These are phyloP conservation scores for Alternaria tenuissima DNA, from an alignment of 2,329 filamentous ascomycete genomes.

Conservation along the genomic window DNA sequence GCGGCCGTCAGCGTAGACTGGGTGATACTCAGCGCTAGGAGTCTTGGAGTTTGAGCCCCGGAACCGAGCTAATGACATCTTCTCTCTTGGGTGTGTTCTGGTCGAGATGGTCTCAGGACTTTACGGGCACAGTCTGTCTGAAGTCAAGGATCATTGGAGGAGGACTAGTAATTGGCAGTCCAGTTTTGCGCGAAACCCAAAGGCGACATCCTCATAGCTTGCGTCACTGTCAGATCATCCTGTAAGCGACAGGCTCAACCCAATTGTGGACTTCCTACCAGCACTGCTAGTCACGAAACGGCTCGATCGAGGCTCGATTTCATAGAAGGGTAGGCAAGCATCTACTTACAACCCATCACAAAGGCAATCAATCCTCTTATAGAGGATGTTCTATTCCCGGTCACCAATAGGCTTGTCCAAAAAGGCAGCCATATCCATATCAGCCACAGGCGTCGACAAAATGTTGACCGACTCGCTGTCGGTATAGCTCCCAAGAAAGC, in stretches of 20 bases:
- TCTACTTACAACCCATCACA: not conserved
- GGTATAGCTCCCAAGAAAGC: not conserved
- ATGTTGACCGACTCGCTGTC: not conserved
- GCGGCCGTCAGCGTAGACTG: not conserved
- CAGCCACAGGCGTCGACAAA: not conserved
- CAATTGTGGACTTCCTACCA: not conserved
- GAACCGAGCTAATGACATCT: not conserved
- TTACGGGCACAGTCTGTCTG: not conserved
- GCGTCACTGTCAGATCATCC: not conserved
- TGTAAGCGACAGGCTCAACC: not conserved
- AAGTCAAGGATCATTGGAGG: not conserved
- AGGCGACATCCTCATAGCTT: not conserved
- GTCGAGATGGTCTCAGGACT: not conserved
- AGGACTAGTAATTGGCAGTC: not conserved
- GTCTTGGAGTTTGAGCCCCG: not conserved
- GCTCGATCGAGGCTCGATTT: not conserved
- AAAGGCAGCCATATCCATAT: not conserved
- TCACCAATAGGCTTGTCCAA: not conserved
- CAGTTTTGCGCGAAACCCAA: not conserved
- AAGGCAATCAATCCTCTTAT: not conserved
- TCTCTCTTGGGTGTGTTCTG: constrained; percentile 1
- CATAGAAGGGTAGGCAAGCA: not conserved
- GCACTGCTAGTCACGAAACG: not conserved
- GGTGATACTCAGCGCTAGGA: too few species aligned
- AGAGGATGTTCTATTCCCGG: not conserved